Base-by-base conservation (phyloP, 768 basidiomycete species). In the Lactarius akahatsu region DNA sequence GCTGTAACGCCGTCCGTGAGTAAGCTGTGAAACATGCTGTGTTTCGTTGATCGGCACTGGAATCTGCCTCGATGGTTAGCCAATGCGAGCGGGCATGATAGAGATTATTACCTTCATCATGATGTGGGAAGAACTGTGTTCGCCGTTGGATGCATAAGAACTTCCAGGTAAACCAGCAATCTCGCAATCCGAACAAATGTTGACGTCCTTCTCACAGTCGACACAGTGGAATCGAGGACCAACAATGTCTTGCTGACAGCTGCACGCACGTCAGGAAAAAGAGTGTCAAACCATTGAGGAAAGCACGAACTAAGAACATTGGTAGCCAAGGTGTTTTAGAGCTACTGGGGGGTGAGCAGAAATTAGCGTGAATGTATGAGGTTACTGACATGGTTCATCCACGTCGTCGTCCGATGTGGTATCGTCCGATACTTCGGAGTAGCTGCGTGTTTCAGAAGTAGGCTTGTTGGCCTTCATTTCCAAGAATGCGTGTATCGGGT, bases 151-250 rank as follows among this genome's bases (percentile, higher is more conserved):
- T 0, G 89, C 86, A 67, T 92, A 87, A 13, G 92, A 76, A 65
- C 91, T 92, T 4, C 91, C 92, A 2, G 92, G 91, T 38, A 94
- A 80, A 30, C 92, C 92, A 34, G 89, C 91, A 11, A 89, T 88
- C 74, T 94, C 92, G 74, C 92, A 94, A 70, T 92, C 91, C 23
- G 89, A 84, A 70, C 93, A 94, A 47, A 94, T 92, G 71, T 94
- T 91, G 47, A 89, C 85, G 34, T 64, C 50, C 9, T 40, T 32
- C 55, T 30, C 26, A 74, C 95, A 98, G 20, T 92, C 86, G 10
- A 91, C 90, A 72, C 95, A 98, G 72, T 94, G 95, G 76, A 94
- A 97, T 3, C 92, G 85, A n/a, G 94, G 92, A n/a, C 96, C 96
- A 30, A 96, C 84, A 69, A 98, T 96, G 70, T 94, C 93, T 69